Percentiles rank a stretch among this genome's conserved stretches.
phyloP scores from a whole-genome alignment of 495 filamentous ascomycete species.

The Copromyces sp. region DNA sequence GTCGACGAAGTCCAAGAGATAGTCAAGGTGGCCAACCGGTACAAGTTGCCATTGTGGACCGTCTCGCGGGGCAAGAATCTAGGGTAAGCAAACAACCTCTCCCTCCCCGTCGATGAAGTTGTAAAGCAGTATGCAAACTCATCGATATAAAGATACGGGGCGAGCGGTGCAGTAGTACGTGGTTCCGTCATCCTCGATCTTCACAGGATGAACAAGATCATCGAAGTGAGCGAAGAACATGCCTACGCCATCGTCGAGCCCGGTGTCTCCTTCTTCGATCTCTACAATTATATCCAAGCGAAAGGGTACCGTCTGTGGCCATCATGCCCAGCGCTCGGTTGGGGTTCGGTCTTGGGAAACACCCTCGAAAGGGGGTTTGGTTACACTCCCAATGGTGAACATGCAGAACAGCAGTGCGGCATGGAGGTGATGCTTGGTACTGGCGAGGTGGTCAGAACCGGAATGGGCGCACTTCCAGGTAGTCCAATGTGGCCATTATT shows the following conservation, averaged over 20 bases:
- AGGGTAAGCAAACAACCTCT: conserved; percentile 13
- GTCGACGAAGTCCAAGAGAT: conserved; percentile 6
- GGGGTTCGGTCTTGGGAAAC: conserved; percentile 47
- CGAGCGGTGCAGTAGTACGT: conserved; percentile 36
- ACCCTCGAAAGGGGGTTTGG: conserved; percentile 29
- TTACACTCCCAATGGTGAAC: conserved; percentile 38
- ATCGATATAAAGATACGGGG: conserved; percentile 36
- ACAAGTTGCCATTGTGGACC: conserved; percentile 36
- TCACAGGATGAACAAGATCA: conserved; percentile 41
- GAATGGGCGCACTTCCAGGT: conserved; percentile 32
- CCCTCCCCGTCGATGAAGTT: neutral
- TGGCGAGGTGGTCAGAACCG: conserved; percentile 35
- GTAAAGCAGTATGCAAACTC: conserved; percentile 1
- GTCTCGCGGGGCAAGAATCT: conserved; percentile 40
- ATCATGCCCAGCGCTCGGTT: conserved; percentile 40
- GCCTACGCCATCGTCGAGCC: conserved; percentile 42
- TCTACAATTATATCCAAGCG: conserved; percentile 37
- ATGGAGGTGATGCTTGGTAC: conserved; percentile 41
- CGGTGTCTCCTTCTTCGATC: conserved; percentile 43
- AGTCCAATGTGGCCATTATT: conserved; percentile 17
- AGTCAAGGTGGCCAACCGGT: conserved; percentile 25
- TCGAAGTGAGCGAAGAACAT: conserved; percentile 43
- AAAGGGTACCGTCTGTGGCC: conserved; percentile 39
- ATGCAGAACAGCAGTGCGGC: conserved; percentile 35
- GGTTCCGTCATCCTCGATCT: conserved; percentile 44